A percentile compares a stretch with the other conserved stretches of the same genome.
These are phyloP conservation scores for Cyclotella baltica DNA, from an alignment of 108 stramenopile genomes.

Conservation along the genomic window DNA sequence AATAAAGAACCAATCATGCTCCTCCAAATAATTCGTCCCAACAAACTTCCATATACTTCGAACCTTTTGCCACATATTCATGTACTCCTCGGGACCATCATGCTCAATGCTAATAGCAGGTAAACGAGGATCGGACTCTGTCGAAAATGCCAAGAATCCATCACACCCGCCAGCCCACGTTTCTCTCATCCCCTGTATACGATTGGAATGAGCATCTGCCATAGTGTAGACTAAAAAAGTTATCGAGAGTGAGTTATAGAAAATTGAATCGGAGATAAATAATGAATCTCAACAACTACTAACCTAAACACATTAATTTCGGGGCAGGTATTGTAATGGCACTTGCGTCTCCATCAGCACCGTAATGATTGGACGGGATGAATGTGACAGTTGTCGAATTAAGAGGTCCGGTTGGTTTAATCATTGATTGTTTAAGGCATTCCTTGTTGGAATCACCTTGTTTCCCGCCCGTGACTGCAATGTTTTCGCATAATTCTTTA, in stretches of 20 bases:
- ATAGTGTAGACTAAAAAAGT: slow-evolving; percentile 85
- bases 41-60: slow-evolving; percentile 89
- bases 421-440: slow-evolving; percentile 39
- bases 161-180: slow-evolving; percentile 86
- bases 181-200: slow-evolving; percentile 64
- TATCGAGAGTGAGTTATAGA: too few species aligned
- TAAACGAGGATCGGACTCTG: slow-evolving; percentile 61
- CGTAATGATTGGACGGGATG: slow-evolving; percentile 45
- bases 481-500: slow-evolving; percentile 66
- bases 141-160: slow-evolving; percentile 91
- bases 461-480: slow-evolving; percentile 52
- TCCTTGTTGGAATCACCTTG: slow-evolving; percentile 54
- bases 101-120: slow-evolving; percentile 65
- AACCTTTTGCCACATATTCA: slow-evolving; percentile 83
- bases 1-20: slow-evolving; percentile 91
- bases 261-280: too few species aligned
- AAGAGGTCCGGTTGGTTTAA: slow-evolving; percentile 43
- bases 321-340: slow-evolving; percentile 45
- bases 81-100: slow-evolving; percentile 70
- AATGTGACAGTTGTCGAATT: slow-evolving; percentile 51
- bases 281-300: too few species aligned
- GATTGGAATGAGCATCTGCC: slow-evolving; percentile 65
- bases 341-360: slow-evolving; percentile 22
- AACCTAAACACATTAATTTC: slow-evolving; percentile 76
- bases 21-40: slow-evolving; percentile 78